Evolutionary conservation across 306 rosid species (phyloP).

Genomic region (Trifolium fragiferum): DNA sequence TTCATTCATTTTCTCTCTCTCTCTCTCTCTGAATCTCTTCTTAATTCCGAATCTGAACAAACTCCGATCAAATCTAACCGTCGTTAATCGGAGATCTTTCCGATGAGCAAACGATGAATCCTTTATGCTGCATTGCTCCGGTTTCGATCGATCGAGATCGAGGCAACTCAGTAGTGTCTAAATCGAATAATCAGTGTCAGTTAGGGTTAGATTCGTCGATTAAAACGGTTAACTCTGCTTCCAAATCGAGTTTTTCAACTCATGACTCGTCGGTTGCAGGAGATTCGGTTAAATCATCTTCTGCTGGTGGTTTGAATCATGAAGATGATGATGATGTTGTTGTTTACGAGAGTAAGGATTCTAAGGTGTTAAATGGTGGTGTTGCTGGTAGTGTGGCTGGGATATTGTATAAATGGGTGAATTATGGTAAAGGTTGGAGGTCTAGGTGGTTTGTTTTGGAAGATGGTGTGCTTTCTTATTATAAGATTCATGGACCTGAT

Average conservation of each 20-base stretch:
- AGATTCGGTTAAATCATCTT: constrained; percentile 59
- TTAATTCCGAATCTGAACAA: background rate
- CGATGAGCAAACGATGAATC: constrained; percentile 63
- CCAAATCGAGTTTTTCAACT: constrained; percentile 64
- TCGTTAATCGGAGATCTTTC: constrained; percentile 10
- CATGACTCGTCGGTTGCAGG: constrained; percentile 61
- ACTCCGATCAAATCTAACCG: constrained; percentile 25
- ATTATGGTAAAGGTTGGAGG: constrained; percentile 98
- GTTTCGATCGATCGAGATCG: constrained; percentile 96
- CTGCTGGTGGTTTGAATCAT: constrained; percentile 43
- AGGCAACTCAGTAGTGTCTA: constrained; percentile 52
- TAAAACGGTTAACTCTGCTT: constrained; percentile 52
- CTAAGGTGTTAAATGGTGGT: constrained; percentile 61
- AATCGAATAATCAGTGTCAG: constrained; percentile 61
- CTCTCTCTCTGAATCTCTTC: background rate
- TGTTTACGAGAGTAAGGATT: constrained; percentile 58
- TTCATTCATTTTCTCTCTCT: background rate
- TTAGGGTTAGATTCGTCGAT: constrained; percentile 62
- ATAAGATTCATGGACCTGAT: constrained; percentile 98
- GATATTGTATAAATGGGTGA: constrained; percentile 96
- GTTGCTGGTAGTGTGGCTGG: constrained; percentile 76
- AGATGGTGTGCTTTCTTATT: constrained; percentile 96
- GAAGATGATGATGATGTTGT: constrained; percentile 52
- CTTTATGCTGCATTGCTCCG: constrained; percentile 99
- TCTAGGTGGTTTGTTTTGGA: constrained; percentile 93